A percentile compares a stretch with the other conserved stretches of the same genome.
phyloP scores from a whole-genome alignment of 2,329 filamentous ascomycete genomes.

The Fusarium mundagurra region DNA sequence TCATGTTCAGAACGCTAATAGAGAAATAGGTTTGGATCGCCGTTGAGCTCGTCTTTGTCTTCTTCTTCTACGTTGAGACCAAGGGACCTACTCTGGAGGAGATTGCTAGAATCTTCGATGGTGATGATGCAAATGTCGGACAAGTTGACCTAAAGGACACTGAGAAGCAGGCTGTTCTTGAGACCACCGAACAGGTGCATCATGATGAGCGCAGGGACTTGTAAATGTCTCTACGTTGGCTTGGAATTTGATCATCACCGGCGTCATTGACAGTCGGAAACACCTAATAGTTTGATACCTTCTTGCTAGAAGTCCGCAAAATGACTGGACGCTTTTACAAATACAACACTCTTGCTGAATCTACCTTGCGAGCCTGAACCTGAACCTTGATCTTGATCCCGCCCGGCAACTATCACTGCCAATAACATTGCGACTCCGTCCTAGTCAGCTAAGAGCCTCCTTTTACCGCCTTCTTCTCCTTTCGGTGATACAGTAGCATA shows the following conservation, averaged over 20 bases:
- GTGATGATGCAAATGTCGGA: slow-evolving; percentile 58
- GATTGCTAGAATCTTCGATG: slow-evolving; percentile 73
- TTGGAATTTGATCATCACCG: not conserved
- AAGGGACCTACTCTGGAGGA: slow-evolving; percentile 74
- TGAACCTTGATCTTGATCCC: accelerated
- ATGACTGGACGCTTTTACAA: not conserved
- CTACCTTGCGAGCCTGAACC: not conserved
- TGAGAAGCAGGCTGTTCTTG: slow-evolving; percentile 16
- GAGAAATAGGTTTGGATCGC: slow-evolving; percentile 6
- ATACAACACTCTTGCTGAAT: not conserved
- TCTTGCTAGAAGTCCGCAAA: not conserved
- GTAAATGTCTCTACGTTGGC: not conserved
- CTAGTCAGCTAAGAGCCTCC: too few species aligned
- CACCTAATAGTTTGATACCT: not conserved
- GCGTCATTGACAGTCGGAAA: not conserved
- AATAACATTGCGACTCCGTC: not conserved
- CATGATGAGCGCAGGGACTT: slow-evolving; percentile 4
- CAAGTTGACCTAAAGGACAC: not conserved
- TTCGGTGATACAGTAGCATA: too few species aligned
- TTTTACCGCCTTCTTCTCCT: not conserved
- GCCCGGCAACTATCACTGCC: accelerated
- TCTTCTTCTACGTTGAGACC: slow-evolving; percentile 75
- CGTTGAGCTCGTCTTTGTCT: slow-evolving; percentile 68
- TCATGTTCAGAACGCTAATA: not conserved
- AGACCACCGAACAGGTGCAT: not conserved